Base-by-base conservation (phyloP, 495 filamentous ascomycete genomes). In the Polyplosphaeria fusca region DNA sequence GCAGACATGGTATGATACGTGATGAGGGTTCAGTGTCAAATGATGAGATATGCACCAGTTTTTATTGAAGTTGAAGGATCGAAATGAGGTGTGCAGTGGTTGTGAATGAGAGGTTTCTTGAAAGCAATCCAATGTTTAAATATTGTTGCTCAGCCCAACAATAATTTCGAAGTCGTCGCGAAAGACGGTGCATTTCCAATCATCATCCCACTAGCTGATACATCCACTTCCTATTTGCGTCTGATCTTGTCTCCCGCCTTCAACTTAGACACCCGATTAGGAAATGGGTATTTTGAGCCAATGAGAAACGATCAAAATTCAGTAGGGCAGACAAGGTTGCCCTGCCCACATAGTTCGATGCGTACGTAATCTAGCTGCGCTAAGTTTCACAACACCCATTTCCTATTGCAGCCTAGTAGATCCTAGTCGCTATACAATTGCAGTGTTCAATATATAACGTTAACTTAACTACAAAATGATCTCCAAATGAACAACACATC, bases 301-400 rank as follows among this genome's bases (percentile, higher is more conserved):
- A 42, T 42, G 39, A 42, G 39, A 42, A 42, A 46, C 22, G 43
- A 46, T 46, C 22, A 46, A 46, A 46, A 26, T 46, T 46, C 43
- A 46, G 43, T 46, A 46, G 7, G 43, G 43, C 43, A 46, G 43
- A 46, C 43, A 46, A 46, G 43, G 43, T 46, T 46, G 22, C 43
- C 43, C 43, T 46, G 43, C 43, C 43, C 22, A 46, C 22, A 46
- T 46, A 46, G 42, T 22, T 35, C 30, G 30, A 35, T 35, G 30
- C 30, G 30, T 14, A 35, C 30, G 30, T 35, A 35, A 35, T 35
- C 30, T 14, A 35, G 30, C 30, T 35, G 30, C 30, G 30, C 30
- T 35, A 35, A 35, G 30, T 35, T 35, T 35, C 30, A 35, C 30
- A 14, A 35, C 30, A 35, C 30, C 30, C 14, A 35, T 35, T 35